Evolutionary conservation across 345 rosid genomes (phyloP).

Genomic region (Kernera saxatilis): DNA sequence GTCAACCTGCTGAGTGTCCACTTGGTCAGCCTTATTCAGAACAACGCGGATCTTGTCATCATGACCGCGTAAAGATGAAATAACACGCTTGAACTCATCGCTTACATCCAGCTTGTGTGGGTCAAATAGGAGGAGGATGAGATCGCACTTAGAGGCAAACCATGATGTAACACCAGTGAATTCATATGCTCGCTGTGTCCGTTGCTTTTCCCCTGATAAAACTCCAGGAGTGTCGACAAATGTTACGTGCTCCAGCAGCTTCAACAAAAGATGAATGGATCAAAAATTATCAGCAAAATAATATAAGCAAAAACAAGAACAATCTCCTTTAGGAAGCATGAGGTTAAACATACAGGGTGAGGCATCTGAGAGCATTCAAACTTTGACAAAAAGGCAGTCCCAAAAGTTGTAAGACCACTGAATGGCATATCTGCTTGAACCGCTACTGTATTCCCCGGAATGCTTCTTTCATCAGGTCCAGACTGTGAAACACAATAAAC

Average conservation of each 20-base stretch:
- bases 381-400: conserved; percentile 88
- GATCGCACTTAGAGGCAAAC: conserved; percentile 98
- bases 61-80: conserved; percentile 86
- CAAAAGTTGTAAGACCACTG: conserved; percentile 84
- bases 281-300: conserved; percentile 16
- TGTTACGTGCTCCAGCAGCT: conserved; percentile 89
- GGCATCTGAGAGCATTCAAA: conserved; percentile 99
- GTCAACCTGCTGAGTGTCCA: conserved; percentile 83
- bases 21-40: conserved; percentile 93
- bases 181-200: conserved; percentile 82
- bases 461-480: conserved; percentile 95
- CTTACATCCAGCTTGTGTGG: conserved; percentile 95
- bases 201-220: conserved; percentile 89
- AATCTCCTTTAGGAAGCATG: neutral
- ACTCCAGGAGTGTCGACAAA: conserved; percentile 98
- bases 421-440: conserved; percentile 98
- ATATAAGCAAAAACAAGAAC: neutral
- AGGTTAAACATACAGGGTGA: conserved; percentile 57
- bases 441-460: conserved; percentile 92
- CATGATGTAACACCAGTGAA: conserved; percentile 93
- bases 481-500: conserved; percentile 42
- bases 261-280: conserved; percentile 22
- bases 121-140: conserved; percentile 90
- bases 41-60: conserved; percentile 97
- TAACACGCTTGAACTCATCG: conserved; percentile 97